Evolutionary conservation across 2,329 filamentous ascomycete species (phyloP).

Genomic region (Cladosporium phlei): DNA sequence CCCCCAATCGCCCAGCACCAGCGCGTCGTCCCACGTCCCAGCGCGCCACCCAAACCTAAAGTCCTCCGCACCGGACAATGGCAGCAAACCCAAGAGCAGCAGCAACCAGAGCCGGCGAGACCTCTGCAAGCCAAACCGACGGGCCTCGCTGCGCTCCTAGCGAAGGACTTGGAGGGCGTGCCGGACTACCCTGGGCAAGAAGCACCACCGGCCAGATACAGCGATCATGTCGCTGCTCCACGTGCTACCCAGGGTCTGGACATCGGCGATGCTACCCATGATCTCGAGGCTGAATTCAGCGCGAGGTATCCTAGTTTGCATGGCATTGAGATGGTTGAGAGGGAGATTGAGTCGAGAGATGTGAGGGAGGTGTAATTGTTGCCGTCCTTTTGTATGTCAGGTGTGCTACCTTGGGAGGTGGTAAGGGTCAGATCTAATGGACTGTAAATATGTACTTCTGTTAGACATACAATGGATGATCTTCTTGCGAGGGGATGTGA

Average conservation of each 20-base stretch:
- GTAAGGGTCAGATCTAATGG: not conserved
- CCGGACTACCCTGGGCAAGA: conserved; percentile 29
- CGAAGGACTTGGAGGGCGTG: conserved; percentile 35
- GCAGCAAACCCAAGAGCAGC: conserved; percentile 16
- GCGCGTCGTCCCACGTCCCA: conserved; percentile 40
- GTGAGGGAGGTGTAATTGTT: conserved; percentile 9
- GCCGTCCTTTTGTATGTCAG: conserved; percentile 1
- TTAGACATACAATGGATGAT: too few species aligned
- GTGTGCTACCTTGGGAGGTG: not conserved
- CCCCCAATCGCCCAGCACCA: conserved; percentile 10
- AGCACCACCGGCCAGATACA: not conserved
- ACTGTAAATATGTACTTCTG: not conserved
- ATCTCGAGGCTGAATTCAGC: conserved; percentile 61
- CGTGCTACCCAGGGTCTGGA: not conserved
- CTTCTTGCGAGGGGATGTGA: too few species aligned
- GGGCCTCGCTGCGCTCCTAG: conserved; percentile 32
- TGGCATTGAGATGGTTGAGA: conserved; percentile 81
- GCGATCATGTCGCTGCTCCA: not conserved
- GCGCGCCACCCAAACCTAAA: conserved; percentile 58
- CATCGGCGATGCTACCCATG: not conserved
- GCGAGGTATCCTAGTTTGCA: conserved; percentile 82
- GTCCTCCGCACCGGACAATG: conserved; percentile 45
- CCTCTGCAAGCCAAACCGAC: conserved; percentile 17
- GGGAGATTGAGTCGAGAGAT: conserved; percentile 19
- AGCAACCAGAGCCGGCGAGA: not conserved